Evolutionary conservation across 73 alveolate species (phyloP).

Genomic region (Breviolum minutum): DNA sequence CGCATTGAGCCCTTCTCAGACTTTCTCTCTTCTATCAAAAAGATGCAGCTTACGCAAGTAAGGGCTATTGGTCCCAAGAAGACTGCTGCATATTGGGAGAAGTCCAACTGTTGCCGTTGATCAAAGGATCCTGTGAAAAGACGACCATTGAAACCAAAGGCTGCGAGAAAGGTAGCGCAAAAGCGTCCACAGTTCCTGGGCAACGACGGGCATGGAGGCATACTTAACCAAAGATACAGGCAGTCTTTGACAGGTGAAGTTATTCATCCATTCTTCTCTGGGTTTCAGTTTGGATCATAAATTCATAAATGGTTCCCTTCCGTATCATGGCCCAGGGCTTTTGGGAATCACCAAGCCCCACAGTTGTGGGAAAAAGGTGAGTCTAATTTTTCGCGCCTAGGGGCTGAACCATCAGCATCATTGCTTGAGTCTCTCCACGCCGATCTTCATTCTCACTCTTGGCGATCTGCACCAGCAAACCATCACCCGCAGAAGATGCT

Average conservation of each 20-base stretch:
- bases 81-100: not conserved
- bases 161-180: constrained; percentile 2
- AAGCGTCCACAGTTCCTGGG: not conserved
- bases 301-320: no score
- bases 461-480: constrained; percentile 26
- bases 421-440: constrained; percentile 31
- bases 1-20: not conserved
- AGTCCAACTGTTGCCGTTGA: constrained; percentile 35
- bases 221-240: no score
- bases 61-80: not conserved
- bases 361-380: no score
- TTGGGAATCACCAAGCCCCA: no score
- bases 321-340: no score
- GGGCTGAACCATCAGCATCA: not conserved
- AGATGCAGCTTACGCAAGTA: not conserved
- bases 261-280: no score
- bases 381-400: not conserved
- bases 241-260: no score
- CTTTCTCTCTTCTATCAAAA: not conserved
- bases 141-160: constrained; percentile 55
- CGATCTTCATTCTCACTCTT: constrained; percentile 24
- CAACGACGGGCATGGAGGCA: not conserved
- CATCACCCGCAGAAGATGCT: constrained; percentile 17
- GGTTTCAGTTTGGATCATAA: no score
- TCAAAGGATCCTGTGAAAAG: constrained; percentile 59